phyloP scores from a whole-genome alignment of 2,329 filamentous ascomycete species.

The Blastomyces parvus region DNA sequence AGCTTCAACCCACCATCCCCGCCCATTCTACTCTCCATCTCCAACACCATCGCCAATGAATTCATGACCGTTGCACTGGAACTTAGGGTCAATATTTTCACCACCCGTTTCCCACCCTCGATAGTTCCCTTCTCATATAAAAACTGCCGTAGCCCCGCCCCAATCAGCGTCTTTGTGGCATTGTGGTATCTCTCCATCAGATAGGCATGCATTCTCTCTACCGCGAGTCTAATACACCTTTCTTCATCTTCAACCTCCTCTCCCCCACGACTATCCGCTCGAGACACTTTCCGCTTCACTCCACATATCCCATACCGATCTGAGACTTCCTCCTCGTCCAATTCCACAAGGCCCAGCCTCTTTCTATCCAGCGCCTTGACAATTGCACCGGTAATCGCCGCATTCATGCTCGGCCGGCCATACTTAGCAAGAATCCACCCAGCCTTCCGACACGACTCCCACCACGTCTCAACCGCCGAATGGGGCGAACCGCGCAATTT shows the following conservation, averaged over 20 bases:
- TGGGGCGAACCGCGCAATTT: background rate
- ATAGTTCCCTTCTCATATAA: conserved; percentile 9
- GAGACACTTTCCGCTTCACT: background rate
- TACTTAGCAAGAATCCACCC: conserved; percentile 58
- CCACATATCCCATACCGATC: background rate
- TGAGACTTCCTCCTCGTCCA: background rate
- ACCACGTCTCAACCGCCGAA: conserved; percentile 38
- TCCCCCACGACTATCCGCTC: background rate
- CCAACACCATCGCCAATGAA: conserved; percentile 13
- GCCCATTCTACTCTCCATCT: conserved; percentile 2
- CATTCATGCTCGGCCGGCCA: conserved; percentile 56
- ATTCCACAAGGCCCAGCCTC: background rate
- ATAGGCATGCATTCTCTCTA: conserved; percentile 15
- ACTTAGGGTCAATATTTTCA: conserved; percentile 52
- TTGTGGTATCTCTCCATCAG: conserved; percentile 15
- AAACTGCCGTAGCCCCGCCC: conserved; percentile 19
- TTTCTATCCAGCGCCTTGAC: conserved; percentile 39
- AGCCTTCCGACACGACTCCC: conserved; percentile 46
- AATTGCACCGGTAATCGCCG: conserved; percentile 47
- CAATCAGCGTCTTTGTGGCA: conserved; percentile 15
- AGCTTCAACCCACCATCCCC: background rate
- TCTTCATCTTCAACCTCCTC: background rate
- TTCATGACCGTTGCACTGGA: conserved; percentile 51
- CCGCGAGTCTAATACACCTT: background rate
- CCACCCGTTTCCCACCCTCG: conserved; percentile 11